phyloP scores from a whole-genome alignment of 179 eudicot genomes.

The Corrigiola litoralis region DNA sequence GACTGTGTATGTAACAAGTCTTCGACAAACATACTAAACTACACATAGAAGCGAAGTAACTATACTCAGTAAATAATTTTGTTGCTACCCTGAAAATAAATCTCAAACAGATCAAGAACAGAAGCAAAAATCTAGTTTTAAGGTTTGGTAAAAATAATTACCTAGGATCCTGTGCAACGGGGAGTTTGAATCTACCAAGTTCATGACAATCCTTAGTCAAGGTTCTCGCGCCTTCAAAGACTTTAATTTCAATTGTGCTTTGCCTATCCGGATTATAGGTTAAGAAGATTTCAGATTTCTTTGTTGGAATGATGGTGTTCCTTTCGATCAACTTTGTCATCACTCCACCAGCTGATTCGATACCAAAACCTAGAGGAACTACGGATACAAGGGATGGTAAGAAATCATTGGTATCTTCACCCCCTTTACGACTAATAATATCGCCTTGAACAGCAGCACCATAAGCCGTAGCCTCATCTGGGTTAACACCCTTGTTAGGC shows the following conservation, averaged over 20 bases:
- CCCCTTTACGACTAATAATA: constrained; percentile 39
- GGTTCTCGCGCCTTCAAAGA: constrained; percentile 78
- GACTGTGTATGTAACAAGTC: neutral
- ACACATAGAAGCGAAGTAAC: no score
- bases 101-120: no score
- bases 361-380: constrained; percentile 39
- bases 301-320: constrained; percentile 38
- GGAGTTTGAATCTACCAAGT: constrained; percentile 56
- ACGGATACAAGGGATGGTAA: constrained; percentile 38
- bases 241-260: constrained; percentile 42
- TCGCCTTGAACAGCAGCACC: constrained; percentile 44
- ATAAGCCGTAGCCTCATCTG: constrained; percentile 40
- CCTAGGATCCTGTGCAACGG: constrained; percentile 69
- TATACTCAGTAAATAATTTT: no score
- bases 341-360: constrained; percentile 38
- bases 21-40: no score
- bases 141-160: no score
- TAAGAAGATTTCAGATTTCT: constrained; percentile 38
- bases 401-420: constrained; percentile 35
- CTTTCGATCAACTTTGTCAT: constrained; percentile 43
- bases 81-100: no score
- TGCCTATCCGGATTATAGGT: constrained; percentile 41
- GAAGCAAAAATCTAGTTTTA: no score
- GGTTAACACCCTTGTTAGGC: constrained; percentile 41
- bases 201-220: constrained; percentile 64